Percentiles rank a stretch among this genome's conserved stretches.
phyloP scores from a whole-genome alignment of 164 flowering plant genomes.

The Liriodendron chinense region DNA sequence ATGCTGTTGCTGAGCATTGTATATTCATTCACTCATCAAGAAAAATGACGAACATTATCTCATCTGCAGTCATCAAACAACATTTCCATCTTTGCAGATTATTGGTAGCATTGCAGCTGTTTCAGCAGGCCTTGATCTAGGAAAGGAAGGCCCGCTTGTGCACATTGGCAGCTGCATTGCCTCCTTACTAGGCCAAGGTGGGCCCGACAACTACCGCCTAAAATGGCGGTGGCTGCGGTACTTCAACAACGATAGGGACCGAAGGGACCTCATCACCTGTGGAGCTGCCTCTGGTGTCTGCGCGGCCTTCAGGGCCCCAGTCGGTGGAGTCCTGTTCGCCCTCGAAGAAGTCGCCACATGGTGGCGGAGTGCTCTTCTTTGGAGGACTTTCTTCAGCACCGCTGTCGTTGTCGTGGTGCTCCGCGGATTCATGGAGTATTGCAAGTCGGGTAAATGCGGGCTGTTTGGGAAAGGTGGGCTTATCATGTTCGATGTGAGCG shows the following conservation, averaged over 20 bases:
- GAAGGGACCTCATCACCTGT: slow-evolving; percentile 84
- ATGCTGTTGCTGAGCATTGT: neutral
- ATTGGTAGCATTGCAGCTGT: slow-evolving; percentile 92
- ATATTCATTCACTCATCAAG: neutral
- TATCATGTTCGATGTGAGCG: slow-evolving; percentile 87
- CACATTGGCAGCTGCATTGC: slow-evolving; percentile 91
- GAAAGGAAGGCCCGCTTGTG: slow-evolving; percentile 95
- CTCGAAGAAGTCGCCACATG: slow-evolving; percentile 93
- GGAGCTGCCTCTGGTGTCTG: slow-evolving; percentile 92
- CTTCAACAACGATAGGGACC: slow-evolving; percentile 90
- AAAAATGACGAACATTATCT: too few species aligned
- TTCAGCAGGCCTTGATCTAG: slow-evolving; percentile 86
- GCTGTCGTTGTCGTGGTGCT: slow-evolving; percentile 94
- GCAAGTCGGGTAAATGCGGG: slow-evolving; percentile 75
- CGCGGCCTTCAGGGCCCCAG: slow-evolving; percentile 91
- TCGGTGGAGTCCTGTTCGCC: slow-evolving; percentile 88
- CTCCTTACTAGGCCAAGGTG: slow-evolving; percentile 83
- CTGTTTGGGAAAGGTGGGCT: slow-evolving; percentile 90
- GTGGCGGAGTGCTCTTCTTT: slow-evolving; percentile 97
- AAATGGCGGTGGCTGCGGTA: slow-evolving; percentile 87
- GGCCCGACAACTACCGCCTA: slow-evolving; percentile 65
- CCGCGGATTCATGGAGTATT: slow-evolving; percentile 71
- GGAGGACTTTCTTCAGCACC: slow-evolving; percentile 96
- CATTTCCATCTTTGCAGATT: slow-evolving; percentile 43
- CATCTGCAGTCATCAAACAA: neutral